Evolutionary conservation across 352 stramenopile genomes (phyloP).

Genomic region (Pythium biforme): DNA sequence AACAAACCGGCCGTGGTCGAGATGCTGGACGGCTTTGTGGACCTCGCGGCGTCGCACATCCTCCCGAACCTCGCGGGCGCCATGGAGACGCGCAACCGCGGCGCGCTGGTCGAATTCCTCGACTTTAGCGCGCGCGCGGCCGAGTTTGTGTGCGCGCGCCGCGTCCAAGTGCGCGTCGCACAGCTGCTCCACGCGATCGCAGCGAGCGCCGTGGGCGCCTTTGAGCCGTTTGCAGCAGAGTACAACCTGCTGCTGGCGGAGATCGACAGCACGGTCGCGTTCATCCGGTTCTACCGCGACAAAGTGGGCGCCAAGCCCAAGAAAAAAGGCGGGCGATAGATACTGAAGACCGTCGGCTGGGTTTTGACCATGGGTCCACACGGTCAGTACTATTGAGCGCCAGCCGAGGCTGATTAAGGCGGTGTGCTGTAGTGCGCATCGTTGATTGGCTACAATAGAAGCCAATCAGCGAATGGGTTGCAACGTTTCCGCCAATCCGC

Average conservation of each 20-base stretch:
- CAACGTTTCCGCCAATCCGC: too few species aligned
- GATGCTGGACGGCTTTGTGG: constrained; percentile 69
- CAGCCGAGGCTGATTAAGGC: neutral
- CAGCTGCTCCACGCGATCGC: constrained; percentile 54
- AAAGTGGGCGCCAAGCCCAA: constrained; percentile 24
- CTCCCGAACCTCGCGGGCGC: constrained; percentile 39
- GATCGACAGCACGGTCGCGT: constrained; percentile 34
- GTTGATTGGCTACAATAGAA: constrained; percentile 21
- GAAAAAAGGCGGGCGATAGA: constrained; percentile 20
- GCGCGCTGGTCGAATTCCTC: constrained; percentile 54
- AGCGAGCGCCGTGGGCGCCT: constrained; percentile 52
- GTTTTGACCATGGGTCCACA: constrained; percentile 21
- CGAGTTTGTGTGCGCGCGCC: constrained; percentile 68
- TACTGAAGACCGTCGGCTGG: neutral
- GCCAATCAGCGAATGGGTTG: constrained; percentile 25
- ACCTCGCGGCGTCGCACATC: constrained; percentile 57
- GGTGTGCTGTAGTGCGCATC: neutral
- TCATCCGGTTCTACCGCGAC: constrained; percentile 39
- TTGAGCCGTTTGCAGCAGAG: constrained; percentile 23
- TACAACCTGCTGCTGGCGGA: constrained; percentile 32
- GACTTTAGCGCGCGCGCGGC: constrained; percentile 64
- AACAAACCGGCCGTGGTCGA: constrained; percentile 58
- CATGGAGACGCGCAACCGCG: constrained; percentile 40
- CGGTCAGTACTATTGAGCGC: constrained; percentile 7
- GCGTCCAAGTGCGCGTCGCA: constrained; percentile 65